Evolutionary conservation across 1,284 basidiomycete genomes (phyloP).

Genomic region (Caloboletus firmus): DNA sequence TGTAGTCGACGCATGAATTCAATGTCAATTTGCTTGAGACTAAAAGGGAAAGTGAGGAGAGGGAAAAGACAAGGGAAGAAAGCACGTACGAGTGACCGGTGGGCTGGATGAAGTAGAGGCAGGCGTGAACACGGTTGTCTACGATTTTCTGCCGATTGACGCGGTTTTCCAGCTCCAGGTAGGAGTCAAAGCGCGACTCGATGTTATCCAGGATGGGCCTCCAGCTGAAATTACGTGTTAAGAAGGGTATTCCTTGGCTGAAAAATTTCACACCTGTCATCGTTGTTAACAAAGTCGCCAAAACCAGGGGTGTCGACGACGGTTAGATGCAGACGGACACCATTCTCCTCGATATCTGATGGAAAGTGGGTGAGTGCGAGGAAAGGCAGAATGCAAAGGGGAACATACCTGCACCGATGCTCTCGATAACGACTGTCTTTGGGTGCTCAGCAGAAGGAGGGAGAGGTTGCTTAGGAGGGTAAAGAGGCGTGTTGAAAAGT

Average conservation of each 20-base stretch:
- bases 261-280: conserved; percentile 70
- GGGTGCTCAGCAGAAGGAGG: conserved; percentile 84
- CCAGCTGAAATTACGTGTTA: conserved; percentile 61
- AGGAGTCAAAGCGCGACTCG: conserved; percentile 93
- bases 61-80: not conserved
- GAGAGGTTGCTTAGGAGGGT: conserved; percentile 81
- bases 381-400: not conserved
- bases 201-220: conserved; percentile 97
- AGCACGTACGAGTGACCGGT: conserved; percentile 90
- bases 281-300: conserved; percentile 97
- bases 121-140: conserved; percentile 90
- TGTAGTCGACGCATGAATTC: conserved; percentile 97
- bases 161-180: conserved; percentile 96
- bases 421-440: conserved; percentile 94
- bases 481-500: conserved; percentile 92
- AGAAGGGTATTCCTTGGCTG: not conserved
- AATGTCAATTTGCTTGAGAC: conserved; percentile 93
- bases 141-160: conserved; percentile 88
- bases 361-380: conserved; percentile 21
- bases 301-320: conserved; percentile 98
- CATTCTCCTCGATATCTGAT: conserved; percentile 95
- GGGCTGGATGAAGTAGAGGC: conserved; percentile 97
- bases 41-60: conserved; percentile 36
- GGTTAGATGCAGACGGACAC: conserved; percentile 91
- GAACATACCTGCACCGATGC: conserved; percentile 84